Evolutionary conservation across 176 grass and related monocot genomes (phyloP).

Genomic region (bread wheat (Triticum aestivum)): IWGSC_CS_RefSeq_v2.1 NC_057805.1:310336937-310337436

Average conservation of each 20-base stretch:
- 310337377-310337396: slow-evolving; percentile 31
- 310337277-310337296: slow-evolving; percentile 24
- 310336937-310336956: background rate
- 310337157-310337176: no score
- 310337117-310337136: slow-evolving; percentile 31
- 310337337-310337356: background rate
- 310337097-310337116: slow-evolving; percentile 31
- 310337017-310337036: background rate
- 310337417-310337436: slow-evolving; percentile 1
- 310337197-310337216: no score
- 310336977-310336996: slow-evolving; percentile 31
- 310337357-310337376: slow-evolving; percentile 2
- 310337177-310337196: no score
- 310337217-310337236: slow-evolving; percentile 53
- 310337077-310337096: slow-evolving; percentile 22
- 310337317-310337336: background rate
- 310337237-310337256: slow-evolving; percentile 5
- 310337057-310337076: slow-evolving; percentile 30
- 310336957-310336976: background rate
- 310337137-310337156: background rate
- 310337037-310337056: slow-evolving; percentile 50
- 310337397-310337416: slow-evolving; percentile 31
- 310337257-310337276: slow-evolving; percentile 24
- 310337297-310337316: slow-evolving; percentile 9
- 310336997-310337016: slow-evolving; percentile 5